Evolutionary conservation across 805 yeast species (phyloP).

Genomic region (Teunomyces aglyptinius): DNA sequence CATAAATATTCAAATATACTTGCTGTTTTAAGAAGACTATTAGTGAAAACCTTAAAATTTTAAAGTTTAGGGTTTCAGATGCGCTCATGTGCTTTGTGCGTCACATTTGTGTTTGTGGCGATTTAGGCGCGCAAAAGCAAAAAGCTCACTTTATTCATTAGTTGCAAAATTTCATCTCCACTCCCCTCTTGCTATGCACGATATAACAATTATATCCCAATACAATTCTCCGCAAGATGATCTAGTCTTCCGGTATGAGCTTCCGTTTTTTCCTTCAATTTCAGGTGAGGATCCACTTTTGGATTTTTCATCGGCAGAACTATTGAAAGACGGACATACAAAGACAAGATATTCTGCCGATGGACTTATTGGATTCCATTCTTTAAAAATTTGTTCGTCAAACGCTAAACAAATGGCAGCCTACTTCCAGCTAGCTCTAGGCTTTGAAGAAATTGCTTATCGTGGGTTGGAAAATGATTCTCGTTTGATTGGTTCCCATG

Average conservation of each 20-base stretch:
- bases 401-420: conserved; percentile 65
- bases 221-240: not conserved
- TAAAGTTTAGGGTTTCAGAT: not conserved
- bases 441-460: conserved; percentile 62
- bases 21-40: not conserved
- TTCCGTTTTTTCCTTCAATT: conserved; percentile 19
- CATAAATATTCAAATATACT: not conserved
- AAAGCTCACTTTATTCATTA: not conserved
- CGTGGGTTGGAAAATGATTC: conserved; percentile 70
- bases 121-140: not conserved
- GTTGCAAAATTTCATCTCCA: not conserved
- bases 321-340: conserved; percentile 18
- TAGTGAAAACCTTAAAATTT: not conserved
- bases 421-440: conserved; percentile 54
- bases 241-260: conserved; percentile 8
- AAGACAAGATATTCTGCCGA: conserved; percentile 20
- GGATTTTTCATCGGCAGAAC: conserved; percentile 14
- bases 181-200: not conserved
- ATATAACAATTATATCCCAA: not conserved
- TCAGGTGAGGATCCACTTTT: conserved; percentile 16
- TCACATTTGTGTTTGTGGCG: not conserved
- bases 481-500: conserved; percentile 53
- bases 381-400: conserved; percentile 69
- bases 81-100: not conserved
- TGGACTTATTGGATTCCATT: conserved; percentile 53